phyloP scores from a whole-genome alignment of 2,329 filamentous ascomycete genomes.

The Coniella lustricola region DNA sequence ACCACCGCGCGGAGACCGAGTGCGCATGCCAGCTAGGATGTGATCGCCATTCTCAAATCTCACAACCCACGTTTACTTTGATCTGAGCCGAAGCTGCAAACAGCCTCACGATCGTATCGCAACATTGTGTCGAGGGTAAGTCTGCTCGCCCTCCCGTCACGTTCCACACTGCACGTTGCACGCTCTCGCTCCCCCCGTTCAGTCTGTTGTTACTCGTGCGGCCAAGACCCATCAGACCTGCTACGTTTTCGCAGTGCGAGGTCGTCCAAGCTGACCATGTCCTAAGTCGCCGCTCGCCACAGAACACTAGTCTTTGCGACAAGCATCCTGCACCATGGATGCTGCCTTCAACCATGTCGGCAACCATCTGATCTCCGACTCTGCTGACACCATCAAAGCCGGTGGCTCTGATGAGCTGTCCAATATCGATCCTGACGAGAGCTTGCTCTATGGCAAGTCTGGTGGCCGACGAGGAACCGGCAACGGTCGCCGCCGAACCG shows the following conservation, averaged over 20 bases:
- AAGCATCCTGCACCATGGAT: constrained; percentile 54
- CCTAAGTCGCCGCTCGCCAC: constrained; percentile 2
- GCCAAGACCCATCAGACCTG: not conserved
- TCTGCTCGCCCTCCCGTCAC: not conserved
- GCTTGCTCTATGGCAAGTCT: constrained; percentile 66
- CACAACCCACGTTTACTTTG: constrained; percentile 5
- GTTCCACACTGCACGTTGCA: too few species aligned
- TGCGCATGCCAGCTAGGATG: constrained; percentile 13
- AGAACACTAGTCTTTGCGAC: constrained; percentile 15
- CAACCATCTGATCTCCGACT: constrained; percentile 80
- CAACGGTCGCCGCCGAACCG: constrained; percentile 48
- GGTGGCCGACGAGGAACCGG: constrained; percentile 47
- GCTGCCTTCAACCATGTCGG: constrained; percentile 75
- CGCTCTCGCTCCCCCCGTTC: not conserved
- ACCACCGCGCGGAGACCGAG: constrained; percentile 1
- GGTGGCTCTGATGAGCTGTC: constrained; percentile 69
- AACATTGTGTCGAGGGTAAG: not conserved
- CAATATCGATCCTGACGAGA: constrained; percentile 70
- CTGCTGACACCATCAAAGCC: constrained; percentile 80
- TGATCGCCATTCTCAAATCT: constrained; percentile 7
- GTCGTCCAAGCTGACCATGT: not conserved
- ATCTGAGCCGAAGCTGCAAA: constrained; percentile 8
- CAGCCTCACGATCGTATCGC: not conserved
- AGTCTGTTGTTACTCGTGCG: not conserved
- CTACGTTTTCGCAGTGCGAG: too few species aligned